A percentile compares a stretch with the other conserved stretches of the same genome.
phyloP scores from a whole-genome alignment of 306 rosid genomes.

The Corylus avellana region DNA sequence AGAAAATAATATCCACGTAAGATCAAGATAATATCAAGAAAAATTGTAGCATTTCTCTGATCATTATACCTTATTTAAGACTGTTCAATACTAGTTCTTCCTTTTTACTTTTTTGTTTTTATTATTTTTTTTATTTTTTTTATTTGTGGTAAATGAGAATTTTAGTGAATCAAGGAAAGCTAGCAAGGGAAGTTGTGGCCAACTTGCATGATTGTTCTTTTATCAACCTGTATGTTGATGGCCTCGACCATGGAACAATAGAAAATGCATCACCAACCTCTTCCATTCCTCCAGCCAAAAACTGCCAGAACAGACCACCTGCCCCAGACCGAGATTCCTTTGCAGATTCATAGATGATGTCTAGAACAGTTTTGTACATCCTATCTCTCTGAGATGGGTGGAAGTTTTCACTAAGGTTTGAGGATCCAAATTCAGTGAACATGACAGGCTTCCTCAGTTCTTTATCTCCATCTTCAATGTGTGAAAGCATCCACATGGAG shows the following conservation, averaged over 20 bases:
- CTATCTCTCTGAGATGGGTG: slow-evolving; percentile 54
- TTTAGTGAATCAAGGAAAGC: too few relatives aligned
- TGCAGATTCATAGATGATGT: slow-evolving; percentile 73
- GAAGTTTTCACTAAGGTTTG: slow-evolving; percentile 61
- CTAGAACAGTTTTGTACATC: slow-evolving; percentile 58
- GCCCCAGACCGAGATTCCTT: slow-evolving; percentile 72
- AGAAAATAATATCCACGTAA: too few relatives aligned
- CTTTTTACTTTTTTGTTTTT: too few relatives aligned
- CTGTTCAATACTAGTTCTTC: too few relatives aligned
- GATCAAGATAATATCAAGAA: too few relatives aligned
- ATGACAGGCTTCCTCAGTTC: slow-evolving; percentile 77
- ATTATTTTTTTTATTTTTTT: too few relatives aligned
- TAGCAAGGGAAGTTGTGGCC: slow-evolving; percentile 24
- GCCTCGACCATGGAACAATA: slow-evolving; percentile 64
- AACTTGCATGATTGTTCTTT: slow-evolving; percentile 73
- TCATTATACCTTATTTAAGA: too few relatives aligned
- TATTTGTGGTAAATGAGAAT: too few relatives aligned
- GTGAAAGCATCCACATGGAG: slow-evolving; percentile 88
- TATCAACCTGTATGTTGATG: slow-evolving; percentile 55
- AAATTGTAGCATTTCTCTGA: too few relatives aligned
- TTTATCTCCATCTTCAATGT: slow-evolving; percentile 86
- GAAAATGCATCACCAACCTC: slow-evolving; percentile 80
- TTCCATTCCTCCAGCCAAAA: slow-evolving; percentile 75
- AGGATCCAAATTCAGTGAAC: slow-evolving; percentile 88
- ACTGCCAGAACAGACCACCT: slow-evolving; percentile 88